Evolutionary conservation across 2,329 filamentous ascomycete genomes (phyloP).

Genomic region (Colletotrichum theobromicola): DNA sequence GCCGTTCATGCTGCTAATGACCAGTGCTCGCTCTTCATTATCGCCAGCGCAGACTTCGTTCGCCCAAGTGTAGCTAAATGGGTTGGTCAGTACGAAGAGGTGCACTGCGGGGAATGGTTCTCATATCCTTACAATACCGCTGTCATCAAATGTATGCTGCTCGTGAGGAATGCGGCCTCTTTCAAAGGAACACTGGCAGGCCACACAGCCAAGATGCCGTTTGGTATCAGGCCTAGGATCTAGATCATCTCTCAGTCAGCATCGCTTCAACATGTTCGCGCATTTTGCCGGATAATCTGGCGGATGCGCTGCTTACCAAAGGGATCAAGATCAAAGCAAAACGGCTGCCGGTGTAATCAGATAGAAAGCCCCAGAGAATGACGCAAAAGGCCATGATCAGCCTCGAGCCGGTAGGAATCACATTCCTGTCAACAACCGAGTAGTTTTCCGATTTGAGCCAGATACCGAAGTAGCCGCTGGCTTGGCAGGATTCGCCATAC

Average conservation of each 20-base stretch:
- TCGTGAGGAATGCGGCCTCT: constrained; percentile 2
- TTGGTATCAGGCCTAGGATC: background rate
- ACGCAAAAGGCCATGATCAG: constrained; percentile 24
- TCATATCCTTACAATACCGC: background rate
- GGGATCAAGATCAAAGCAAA: background rate
- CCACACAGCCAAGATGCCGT: constrained; percentile 8
- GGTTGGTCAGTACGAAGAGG: background rate
- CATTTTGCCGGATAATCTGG: background rate
- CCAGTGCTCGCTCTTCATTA: constrained; percentile 34
- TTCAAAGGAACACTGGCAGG: background rate
- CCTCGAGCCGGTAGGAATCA: constrained; percentile 28
- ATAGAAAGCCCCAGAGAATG: constrained; percentile 25
- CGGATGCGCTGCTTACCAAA: background rate
- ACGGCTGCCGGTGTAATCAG: constrained; percentile 21
- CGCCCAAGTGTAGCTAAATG: background rate
- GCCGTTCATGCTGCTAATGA: constrained; percentile 34
- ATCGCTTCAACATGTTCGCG: rapidly evolving
- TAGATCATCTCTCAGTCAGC: background rate
- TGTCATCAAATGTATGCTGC: constrained; percentile 10
- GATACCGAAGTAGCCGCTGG: constrained; percentile 24
- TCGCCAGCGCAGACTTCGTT: constrained; percentile 19
- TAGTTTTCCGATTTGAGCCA: constrained; percentile 29
- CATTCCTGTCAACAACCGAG: constrained; percentile 26
- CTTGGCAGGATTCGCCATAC: constrained; percentile 6
- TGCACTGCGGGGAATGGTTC: background rate